Conservation (phyloP, 805 yeast species). For the Metschnikowia sp. region DNA sequence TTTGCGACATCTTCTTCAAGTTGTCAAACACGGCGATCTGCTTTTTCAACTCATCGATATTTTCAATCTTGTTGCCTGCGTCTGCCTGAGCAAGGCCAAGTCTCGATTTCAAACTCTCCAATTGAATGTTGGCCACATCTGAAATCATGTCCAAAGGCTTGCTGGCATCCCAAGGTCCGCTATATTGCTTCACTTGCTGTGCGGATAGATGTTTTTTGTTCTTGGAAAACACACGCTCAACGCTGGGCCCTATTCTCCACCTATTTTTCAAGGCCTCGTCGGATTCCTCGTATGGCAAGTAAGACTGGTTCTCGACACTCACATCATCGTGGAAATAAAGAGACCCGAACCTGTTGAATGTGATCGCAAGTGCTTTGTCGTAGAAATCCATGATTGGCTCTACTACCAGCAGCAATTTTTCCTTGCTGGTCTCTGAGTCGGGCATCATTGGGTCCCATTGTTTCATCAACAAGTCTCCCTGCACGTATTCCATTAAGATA, state of each 20-base stretch:
- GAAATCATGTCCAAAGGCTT: conserved; percentile 61
- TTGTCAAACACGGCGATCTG: conserved; percentile 62
- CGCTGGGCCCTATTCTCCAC: conserved; percentile 90
- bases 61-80: conserved; percentile 43
- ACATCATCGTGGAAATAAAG: conserved; percentile 76
- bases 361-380: conserved; percentile 48
- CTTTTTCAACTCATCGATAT: conserved; percentile 40
- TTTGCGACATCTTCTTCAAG: conserved; percentile 52
- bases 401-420: conserved; percentile 56
- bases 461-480: conserved; percentile 81
- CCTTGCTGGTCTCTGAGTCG: conserved; percentile 47
- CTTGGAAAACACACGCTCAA: conserved; percentile 76
- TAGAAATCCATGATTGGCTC: conserved; percentile 71
- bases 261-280: conserved; percentile 53
- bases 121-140: conserved; percentile 63
- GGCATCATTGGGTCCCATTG: conserved; percentile 81
- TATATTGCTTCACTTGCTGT: conserved; percentile 43
- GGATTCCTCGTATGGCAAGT: conserved; percentile 59
- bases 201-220: conserved; percentile 54
- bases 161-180: conserved; percentile 75
- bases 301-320: conserved; percentile 36
- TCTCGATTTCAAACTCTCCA: conserved; percentile 56
- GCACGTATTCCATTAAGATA: conserved; percentile 73
- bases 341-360: conserved; percentile 76
- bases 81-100: conserved; percentile 54